A percentile compares a stretch with the other conserved stretches of the same genome.
These are phyloP conservation scores for Phoma sp. DNA, from an alignment of 2,329 filamentous ascomycete species.

Conservation along the genomic window DNA sequence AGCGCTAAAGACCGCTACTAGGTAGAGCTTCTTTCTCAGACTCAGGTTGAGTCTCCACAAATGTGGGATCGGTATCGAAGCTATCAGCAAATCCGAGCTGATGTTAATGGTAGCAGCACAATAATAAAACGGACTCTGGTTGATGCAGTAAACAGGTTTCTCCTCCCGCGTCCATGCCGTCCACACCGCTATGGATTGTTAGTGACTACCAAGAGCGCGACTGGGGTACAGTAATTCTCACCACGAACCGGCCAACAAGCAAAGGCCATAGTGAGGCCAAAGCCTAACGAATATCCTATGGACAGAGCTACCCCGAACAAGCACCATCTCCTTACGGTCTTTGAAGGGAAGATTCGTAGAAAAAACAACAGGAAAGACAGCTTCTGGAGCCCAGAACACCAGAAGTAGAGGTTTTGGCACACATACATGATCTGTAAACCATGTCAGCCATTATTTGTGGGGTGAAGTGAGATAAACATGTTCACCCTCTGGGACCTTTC, in stretches of 20 bases:
- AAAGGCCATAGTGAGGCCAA: constrained; percentile 1
- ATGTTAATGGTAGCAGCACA: constrained; percentile 24
- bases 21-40: constrained; percentile 34
- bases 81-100: constrained; percentile 23
- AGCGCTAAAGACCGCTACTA: constrained; percentile 42
- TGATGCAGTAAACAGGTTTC: constrained; percentile 29
- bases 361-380: constrained; percentile 35
- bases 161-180: constrained; percentile 19
- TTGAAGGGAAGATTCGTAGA: constrained; percentile 35
- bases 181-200: neutral
- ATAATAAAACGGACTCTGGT: constrained; percentile 23
- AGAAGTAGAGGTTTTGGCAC: constrained; percentile 39
- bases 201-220: too few species aligned
- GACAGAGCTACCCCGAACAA: constrained; percentile 18
- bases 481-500: constrained; percentile 45
- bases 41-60: constrained; percentile 27
- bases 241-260: neutral
- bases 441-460: neutral
- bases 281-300: neutral
- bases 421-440: constrained; percentile 19
- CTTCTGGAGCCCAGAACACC: constrained; percentile 24
- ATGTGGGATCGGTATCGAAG: constrained; percentile 25
- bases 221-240: too few species aligned
- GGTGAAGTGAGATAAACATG: neutral
- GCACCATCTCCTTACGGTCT: constrained; percentile 17